Base-by-base conservation (phyloP, 768 basidiomycete species). In the Sarcodon aspratus region DNA sequence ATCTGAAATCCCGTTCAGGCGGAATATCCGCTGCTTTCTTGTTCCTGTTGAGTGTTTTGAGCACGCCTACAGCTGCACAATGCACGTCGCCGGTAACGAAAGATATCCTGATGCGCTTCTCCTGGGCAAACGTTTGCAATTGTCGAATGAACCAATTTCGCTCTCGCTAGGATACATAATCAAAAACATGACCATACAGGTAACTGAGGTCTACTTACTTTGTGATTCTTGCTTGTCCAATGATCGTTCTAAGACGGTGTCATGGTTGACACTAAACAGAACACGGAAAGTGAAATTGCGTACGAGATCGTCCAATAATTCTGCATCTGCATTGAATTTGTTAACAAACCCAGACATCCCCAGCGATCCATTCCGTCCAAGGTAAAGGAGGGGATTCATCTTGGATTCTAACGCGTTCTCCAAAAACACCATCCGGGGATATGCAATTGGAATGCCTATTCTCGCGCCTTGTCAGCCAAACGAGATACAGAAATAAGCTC, bases 71-170 rank as follows among this genome's bases (percentile, higher is more conserved):
- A 1, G 89, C 86, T 0, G 87, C 87, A 55, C 87, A 87, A 60
- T 97, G 95, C 11, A 97, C 95, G 61, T 99, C 94, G 3, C 96
- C 96, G 0, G 84, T 85, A 13, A 98, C 59, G 64, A 94, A 93
- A 0, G 82, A 76, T n/a, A 99, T 72, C 27, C 96, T 78, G 32
- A 85, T 63, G 27, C 74, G 70, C 62, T 77, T 80, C 44, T 66
- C 62, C 40, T 67, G 63, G 0, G 93, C 85, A 53, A 90, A 71
- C 17, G 72, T 68, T 62, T 97, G 95, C 54, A 89, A 71, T 59
- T 84, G 75, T 53, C 80, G 72, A 40, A 98, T 75, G 21, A 97
- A 70, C 81, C 79, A 82, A 62, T 98, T 97, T 48, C 95, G 82
- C 65, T 98, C 96, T 66, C 74, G 74, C 85, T 96, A 66, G 50